Conservation (phyloP, 495 filamentous ascomycete species). For the Penicillium daleae region DNA sequence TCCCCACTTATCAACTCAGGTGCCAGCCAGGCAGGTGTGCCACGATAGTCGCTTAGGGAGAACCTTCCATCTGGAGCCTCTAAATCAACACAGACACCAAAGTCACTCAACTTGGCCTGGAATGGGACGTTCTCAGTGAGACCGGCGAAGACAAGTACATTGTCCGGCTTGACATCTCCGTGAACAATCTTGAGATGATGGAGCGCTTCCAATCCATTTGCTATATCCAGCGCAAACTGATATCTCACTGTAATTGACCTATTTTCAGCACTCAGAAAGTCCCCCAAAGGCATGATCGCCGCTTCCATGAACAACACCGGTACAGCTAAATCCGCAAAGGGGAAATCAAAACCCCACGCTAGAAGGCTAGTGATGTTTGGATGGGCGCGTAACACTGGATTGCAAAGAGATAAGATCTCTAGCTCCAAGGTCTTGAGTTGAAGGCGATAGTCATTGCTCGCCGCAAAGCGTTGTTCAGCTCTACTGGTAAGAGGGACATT, state of each 20-base stretch:
- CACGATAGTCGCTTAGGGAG: constrained; percentile 21
- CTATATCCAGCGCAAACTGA: constrained; percentile 45
- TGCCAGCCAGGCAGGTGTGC: constrained; percentile 30
- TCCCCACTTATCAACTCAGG: constrained; percentile 22
- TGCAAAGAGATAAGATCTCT: constrained; percentile 20
- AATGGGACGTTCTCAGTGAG: constrained; percentile 26
- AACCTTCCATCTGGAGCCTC: constrained; percentile 20
- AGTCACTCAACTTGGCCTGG: constrained; percentile 35
- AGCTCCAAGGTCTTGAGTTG: constrained; percentile 13
- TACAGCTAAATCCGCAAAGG: constrained; percentile 22
- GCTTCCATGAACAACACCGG: constrained; percentile 29
- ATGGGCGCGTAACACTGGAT: constrained; percentile 15
- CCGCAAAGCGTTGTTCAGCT: constrained; percentile 11
- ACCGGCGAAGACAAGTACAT: constrained; percentile 39
- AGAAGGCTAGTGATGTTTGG: constrained; percentile 27
- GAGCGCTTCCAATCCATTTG: constrained; percentile 70
- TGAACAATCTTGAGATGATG: constrained; percentile 75
- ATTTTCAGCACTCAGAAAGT: constrained; percentile 16
- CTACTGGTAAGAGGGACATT: constrained; percentile 15
- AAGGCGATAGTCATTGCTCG: constrained; percentile 15
- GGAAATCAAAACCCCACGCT: constrained; percentile 33
- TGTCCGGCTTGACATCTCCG: constrained; percentile 45
- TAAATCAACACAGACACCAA: constrained; percentile 31
- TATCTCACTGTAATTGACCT: constrained; percentile 16
- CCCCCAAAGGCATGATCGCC: constrained; percentile 22